phyloP scores from a whole-genome alignment of 257 asterid species.

The Echium plantagineum region DNA sequence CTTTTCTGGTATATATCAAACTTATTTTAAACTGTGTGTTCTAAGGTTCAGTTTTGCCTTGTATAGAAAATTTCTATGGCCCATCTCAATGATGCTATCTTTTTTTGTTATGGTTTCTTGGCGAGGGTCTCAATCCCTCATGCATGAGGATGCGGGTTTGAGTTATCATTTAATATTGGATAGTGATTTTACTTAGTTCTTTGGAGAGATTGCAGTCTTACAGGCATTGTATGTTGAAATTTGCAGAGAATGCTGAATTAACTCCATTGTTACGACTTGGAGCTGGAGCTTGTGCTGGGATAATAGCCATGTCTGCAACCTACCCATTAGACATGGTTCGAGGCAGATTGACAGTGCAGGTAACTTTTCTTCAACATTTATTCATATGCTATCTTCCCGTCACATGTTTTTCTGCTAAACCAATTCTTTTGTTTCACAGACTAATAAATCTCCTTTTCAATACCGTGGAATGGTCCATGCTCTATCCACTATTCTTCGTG shows the following conservation, averaged over 20 bases:
- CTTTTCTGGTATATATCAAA: too few species aligned
- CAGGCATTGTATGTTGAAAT: slow-evolving; percentile 8
- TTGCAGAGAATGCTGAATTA: slow-evolving; percentile 73
- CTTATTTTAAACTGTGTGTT: background rate
- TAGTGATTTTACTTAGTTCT: background rate
- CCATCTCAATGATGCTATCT: background rate
- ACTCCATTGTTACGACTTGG: slow-evolving; percentile 88
- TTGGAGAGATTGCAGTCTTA: background rate
- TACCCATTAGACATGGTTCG: slow-evolving; percentile 99
- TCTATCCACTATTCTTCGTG: slow-evolving; percentile 86
- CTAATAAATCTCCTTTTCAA: slow-evolving; percentile 77
- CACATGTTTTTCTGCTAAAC: slow-evolving; percentile 5
- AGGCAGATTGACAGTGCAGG: slow-evolving; percentile 96
- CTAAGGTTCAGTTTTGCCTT: background rate
- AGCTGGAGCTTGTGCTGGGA: slow-evolving; percentile 99
- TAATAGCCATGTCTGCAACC: slow-evolving; percentile 98
- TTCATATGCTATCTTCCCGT: background rate
- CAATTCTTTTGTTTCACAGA: slow-evolving; percentile 37
- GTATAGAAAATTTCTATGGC: too few species aligned
- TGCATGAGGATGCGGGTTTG: slow-evolving; percentile 9
- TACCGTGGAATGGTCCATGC: slow-evolving; percentile 96
- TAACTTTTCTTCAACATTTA: slow-evolving; percentile 12
- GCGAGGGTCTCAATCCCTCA: slow-evolving; percentile 12
- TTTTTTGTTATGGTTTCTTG: slow-evolving; percentile 5
- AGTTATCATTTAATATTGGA: slow-evolving; percentile 1